A percentile compares a stretch with the other conserved stretches of the same genome.
phyloP scores from a whole-genome alignment of 2,329 filamentous ascomycete species.

The Cercospora sp. region DNA sequence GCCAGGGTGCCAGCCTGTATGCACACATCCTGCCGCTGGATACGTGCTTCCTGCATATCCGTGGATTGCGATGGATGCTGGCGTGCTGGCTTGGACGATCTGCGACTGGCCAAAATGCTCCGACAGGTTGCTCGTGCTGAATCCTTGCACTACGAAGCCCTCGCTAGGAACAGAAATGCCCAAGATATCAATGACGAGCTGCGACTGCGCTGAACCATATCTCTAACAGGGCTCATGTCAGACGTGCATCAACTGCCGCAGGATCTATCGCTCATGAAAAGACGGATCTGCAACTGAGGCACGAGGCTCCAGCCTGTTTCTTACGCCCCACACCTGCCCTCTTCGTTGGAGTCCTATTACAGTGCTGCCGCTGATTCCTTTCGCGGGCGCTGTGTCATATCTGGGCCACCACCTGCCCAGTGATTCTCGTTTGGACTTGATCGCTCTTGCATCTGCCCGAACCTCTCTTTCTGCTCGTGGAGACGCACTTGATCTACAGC shows the following conservation, averaged over 20 bases:
- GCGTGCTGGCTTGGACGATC: constrained; percentile 16
- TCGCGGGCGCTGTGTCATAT: constrained; percentile 21
- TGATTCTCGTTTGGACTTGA: constrained; percentile 14
- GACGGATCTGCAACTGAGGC: constrained; percentile 26
- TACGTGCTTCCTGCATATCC: constrained; percentile 13
- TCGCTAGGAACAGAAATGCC: constrained; percentile 26
- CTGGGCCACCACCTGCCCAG: constrained; percentile 19
- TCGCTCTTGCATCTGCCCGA: constrained; percentile 26
- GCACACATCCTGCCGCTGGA: constrained; percentile 8
- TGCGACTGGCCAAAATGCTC: constrained; percentile 20
- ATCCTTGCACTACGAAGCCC: constrained; percentile 23
- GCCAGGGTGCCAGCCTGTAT: constrained; percentile 2
- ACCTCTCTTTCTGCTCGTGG: constrained; percentile 12
- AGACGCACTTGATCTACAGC: neutral
- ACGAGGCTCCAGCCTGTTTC: constrained; percentile 29
- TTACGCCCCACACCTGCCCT: constrained; percentile 12
- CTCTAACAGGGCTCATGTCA: constrained; percentile 27
- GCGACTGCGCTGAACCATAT: constrained; percentile 14
- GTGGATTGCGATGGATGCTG: constrained; percentile 12
- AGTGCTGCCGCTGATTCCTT: constrained; percentile 21
- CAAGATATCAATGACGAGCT: constrained; percentile 31
- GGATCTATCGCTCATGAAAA: constrained; percentile 25
- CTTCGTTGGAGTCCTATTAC: constrained; percentile 9
- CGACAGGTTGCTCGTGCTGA: constrained; percentile 18
- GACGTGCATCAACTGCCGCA: constrained; percentile 29